Percentiles rank a stretch among this genome's conserved stretches.
Evolutionary conservation across 1,139 yeast genomes (phyloP).

Genomic region (Magnusiomyces ingens): DNA sequence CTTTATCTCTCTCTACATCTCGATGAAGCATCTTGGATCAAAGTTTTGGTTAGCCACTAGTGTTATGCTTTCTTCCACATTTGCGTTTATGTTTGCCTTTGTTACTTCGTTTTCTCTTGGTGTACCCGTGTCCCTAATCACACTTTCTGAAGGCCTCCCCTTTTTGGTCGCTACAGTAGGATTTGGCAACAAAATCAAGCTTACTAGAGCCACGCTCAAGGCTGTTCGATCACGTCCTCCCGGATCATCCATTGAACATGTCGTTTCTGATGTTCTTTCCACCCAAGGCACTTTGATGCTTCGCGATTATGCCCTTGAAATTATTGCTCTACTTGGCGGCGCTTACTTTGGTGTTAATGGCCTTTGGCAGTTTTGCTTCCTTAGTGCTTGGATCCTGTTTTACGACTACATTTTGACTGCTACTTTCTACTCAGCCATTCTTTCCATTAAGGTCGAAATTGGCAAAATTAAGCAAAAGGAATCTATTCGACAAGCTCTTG

Average conservation of each 20-base stretch:
- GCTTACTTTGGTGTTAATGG: constrained; percentile 61
- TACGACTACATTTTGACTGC: constrained; percentile 69
- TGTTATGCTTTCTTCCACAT: constrained; percentile 70
- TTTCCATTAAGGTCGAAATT: constrained; percentile 86
- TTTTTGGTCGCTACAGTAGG: constrained; percentile 91
- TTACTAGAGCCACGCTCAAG: constrained; percentile 58
- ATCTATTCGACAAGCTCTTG: constrained; percentile 71
- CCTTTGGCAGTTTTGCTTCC: constrained; percentile 73
- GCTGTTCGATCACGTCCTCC: constrained; percentile 14
- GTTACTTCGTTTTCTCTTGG: constrained; percentile 47
- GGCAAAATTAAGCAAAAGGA: constrained; percentile 82
- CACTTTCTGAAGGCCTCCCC: constrained; percentile 88
- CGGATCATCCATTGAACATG: constrained; percentile 28
- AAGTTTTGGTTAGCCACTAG: constrained; percentile 86
- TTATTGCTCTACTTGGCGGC: constrained; percentile 63
- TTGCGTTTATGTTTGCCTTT: constrained; percentile 81
- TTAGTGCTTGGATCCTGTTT: constrained; percentile 65
- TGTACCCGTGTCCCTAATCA: constrained; percentile 57
- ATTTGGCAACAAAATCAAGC: constrained; percentile 75
- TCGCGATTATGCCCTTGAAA: constrained; percentile 74
- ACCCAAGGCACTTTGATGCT: constrained; percentile 64
- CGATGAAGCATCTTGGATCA: constrained; percentile 77
- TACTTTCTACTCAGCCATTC: constrained; percentile 80
- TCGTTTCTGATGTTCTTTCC: constrained; percentile 52
- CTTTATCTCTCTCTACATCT: constrained; percentile 65